Conservation (phyloP, 805 yeast genomes). For the Cyberlindnera mycetangii region DNA sequence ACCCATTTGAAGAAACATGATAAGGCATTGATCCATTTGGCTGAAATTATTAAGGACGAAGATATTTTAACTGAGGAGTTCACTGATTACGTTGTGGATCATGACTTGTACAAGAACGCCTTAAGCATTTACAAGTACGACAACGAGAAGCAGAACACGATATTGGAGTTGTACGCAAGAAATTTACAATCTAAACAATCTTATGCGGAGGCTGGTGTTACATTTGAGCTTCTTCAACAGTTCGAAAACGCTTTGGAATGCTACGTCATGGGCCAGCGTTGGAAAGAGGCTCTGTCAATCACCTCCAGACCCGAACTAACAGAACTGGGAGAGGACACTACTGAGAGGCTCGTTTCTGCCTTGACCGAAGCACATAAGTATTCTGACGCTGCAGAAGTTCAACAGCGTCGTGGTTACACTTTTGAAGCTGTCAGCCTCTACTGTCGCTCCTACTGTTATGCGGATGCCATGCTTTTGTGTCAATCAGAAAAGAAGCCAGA, state of each 20-base stretch:
- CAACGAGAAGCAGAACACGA: conserved; percentile 46
- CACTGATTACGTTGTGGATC: conserved; percentile 63
- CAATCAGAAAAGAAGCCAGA: conserved; percentile 39
- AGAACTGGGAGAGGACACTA: conserved; percentile 42
- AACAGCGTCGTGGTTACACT: conserved; percentile 58
- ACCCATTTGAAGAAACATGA: conserved; percentile 64
- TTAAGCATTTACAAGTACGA: conserved; percentile 60
- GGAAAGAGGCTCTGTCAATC: conserved; percentile 81
- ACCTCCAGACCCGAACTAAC: conserved; percentile 41
- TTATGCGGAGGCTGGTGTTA: conserved; percentile 73
- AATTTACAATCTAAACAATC: conserved; percentile 52
- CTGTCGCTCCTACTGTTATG: conserved; percentile 73
- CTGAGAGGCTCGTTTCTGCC: conserved; percentile 56
- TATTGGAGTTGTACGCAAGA: conserved; percentile 62
- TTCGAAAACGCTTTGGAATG: conserved; percentile 62
- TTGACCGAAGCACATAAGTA: conserved; percentile 70
- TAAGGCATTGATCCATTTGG: conserved; percentile 67
- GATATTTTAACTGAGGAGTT: conserved; percentile 50
- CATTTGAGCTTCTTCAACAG: conserved; percentile 66
- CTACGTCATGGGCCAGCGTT: conserved; percentile 65
- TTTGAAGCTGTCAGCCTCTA: conserved; percentile 62
- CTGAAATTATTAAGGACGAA: conserved; percentile 40
- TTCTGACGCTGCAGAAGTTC: conserved; percentile 77
- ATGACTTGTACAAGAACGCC: conserved; percentile 69
- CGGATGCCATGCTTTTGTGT: conserved; percentile 71